Evolutionary conservation across 805 yeast genomes (phyloP).

Genomic region (Barnettozyma californica): DNA sequence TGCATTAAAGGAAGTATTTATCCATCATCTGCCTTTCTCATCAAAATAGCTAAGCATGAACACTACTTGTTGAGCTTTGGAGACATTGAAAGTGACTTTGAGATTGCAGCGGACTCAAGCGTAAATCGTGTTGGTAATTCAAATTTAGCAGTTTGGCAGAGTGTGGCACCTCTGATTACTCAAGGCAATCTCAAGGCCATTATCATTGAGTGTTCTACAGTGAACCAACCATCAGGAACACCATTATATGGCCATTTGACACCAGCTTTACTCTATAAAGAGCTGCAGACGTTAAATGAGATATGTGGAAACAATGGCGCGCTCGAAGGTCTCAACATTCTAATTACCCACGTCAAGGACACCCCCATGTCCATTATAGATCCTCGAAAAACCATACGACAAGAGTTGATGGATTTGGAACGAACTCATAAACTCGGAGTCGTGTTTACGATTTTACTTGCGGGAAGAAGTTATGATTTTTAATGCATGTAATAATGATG

Average conservation of each 20-base stretch:
- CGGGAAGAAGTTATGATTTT: conserved; percentile 37
- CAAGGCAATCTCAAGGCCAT: conserved; percentile 43
- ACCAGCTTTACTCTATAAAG: conserved; percentile 57
- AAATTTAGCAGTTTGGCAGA: conserved; percentile 46
- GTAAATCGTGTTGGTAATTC: background rate
- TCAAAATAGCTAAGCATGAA: conserved; percentile 32
- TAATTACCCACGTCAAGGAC: conserved; percentile 44
- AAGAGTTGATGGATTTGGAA: conserved; percentile 45
- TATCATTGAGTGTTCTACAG: conserved; percentile 73
- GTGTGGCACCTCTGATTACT: conserved; percentile 42
- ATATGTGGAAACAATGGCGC: conserved; percentile 8
- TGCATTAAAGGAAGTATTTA: conserved; percentile 25
- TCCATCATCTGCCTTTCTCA: conserved; percentile 54
- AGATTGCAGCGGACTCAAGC: conserved; percentile 32
- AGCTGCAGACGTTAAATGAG: conserved; percentile 31
- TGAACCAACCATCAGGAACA: conserved; percentile 37
- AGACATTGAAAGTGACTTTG: conserved; percentile 69
- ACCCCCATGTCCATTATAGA: conserved; percentile 31
- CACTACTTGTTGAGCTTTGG: conserved; percentile 63
- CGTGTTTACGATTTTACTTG: conserved; percentile 45
- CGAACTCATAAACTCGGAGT: conserved; percentile 35
- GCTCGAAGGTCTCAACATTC: conserved; percentile 19
- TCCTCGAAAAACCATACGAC: conserved; percentile 52
- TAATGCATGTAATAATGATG: background rate
- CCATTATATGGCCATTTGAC: conserved; percentile 77